These are phyloP conservation scores for Paragyromitra xinjiangensis DNA, from an alignment of 495 filamentous ascomycete species.

Conservation along the genomic window DNA sequence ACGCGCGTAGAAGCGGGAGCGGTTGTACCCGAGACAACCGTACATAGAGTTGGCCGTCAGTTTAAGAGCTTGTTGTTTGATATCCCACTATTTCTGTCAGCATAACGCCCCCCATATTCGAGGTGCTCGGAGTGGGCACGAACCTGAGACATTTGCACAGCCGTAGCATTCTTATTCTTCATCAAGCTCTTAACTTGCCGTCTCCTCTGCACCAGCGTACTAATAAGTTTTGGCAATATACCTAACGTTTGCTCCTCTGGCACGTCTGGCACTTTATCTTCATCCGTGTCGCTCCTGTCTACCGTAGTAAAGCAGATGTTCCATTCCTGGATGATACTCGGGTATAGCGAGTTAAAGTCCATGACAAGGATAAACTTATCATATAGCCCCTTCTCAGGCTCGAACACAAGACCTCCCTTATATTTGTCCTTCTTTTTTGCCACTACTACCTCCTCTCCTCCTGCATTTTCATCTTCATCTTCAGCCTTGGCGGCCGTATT, in stretches of 20 bases:
- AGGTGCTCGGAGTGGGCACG: not conserved
- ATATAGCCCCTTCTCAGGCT: slow-evolving; percentile 95
- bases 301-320: slow-evolving; percentile 99
- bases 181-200: slow-evolving; percentile 92
- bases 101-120: not conserved
- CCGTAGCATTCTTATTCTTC: slow-evolving; percentile 88
- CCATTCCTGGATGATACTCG: slow-evolving; percentile 98
- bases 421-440: slow-evolving; percentile 97
- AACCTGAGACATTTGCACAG: slow-evolving; percentile 72
- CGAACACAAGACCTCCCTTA: slow-evolving; percentile 97
- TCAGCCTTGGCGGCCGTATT: slow-evolving; percentile 65
- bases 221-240: slow-evolving; percentile 87
- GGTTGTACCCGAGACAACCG: slow-evolving; percentile 94
- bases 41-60: slow-evolving; percentile 99
- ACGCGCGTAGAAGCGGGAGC: slow-evolving; percentile 94
- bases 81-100: slow-evolving; percentile 82
- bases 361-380: slow-evolving; percentile 97
- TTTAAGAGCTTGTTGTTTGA: slow-evolving; percentile 95
- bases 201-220: slow-evolving; percentile 85
- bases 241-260: slow-evolving; percentile 78
- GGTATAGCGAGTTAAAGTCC: slow-evolving; percentile 99
- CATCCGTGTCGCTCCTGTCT: slow-evolving; percentile 75
- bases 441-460: slow-evolving; percentile 71
- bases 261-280: slow-evolving; percentile 79
- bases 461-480: slow-evolving; percentile 70